These are phyloP conservation scores for Mucor saturninus DNA, from an alignment of 371 early-diverging fungal species.

Conservation along the genomic window DNA sequence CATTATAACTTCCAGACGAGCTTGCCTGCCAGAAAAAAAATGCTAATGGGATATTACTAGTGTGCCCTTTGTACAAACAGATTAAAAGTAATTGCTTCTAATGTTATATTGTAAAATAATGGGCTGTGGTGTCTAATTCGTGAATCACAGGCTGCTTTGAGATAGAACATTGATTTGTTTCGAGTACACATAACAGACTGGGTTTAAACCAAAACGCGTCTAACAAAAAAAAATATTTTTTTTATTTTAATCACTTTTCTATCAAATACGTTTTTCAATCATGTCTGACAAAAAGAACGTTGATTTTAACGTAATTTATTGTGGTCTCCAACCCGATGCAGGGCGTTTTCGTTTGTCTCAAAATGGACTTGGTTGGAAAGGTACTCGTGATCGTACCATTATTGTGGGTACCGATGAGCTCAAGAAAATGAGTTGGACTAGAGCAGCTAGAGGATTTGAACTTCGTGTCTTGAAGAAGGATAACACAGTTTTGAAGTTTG, in stretches of 20 bases:
- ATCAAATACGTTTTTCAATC: background rate
- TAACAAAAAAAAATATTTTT: background rate
- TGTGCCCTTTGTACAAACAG: no score
- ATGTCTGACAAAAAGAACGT: slow-evolving; percentile 47
- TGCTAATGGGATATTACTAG: no score
- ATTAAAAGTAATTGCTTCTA: no score
- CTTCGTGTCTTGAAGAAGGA: slow-evolving; percentile 77
- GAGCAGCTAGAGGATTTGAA: slow-evolving; percentile 86
- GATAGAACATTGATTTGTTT: no score
- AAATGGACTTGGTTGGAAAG: slow-evolving; percentile 87
- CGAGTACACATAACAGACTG: no score
- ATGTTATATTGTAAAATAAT: no score
- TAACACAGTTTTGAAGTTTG: slow-evolving; percentile 80
- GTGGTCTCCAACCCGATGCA: slow-evolving; percentile 50
- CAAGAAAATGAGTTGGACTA: slow-evolving; percentile 71
- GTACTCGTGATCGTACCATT: slow-evolving; percentile 58
- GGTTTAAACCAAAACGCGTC: background rate
- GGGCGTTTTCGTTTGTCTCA: slow-evolving; percentile 77
- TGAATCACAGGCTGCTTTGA: no score
- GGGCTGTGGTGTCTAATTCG: no score
- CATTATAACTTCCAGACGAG: no score
- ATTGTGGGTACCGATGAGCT: slow-evolving; percentile 75
- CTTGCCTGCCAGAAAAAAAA: no score
- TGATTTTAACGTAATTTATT: slow-evolving; percentile 53
- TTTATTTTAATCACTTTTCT: background rate